A percentile compares a stretch with the other conserved stretches of the same genome.
Conservation (phyloP, 108 stramenopile genomes). For the Nitzschia palea region DNA sequence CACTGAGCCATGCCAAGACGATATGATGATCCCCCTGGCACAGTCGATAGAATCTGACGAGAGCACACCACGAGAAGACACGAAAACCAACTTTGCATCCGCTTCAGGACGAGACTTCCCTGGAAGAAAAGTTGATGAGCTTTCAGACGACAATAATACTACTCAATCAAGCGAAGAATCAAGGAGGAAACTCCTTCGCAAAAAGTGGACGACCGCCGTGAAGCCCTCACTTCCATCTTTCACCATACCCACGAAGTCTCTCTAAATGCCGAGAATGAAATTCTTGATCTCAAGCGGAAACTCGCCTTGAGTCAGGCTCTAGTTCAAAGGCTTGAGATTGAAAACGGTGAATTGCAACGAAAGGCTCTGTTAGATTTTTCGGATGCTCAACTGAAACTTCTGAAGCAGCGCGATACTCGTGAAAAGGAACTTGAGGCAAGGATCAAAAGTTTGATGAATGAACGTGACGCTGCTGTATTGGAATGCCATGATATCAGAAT, state of each 20-base stretch:
- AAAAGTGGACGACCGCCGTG: conserved; percentile 17
- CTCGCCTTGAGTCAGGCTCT: conserved; percentile 25
- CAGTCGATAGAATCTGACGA: not conserved
- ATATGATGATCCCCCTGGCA: not conserved
- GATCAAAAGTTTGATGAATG: conserved; percentile 4
- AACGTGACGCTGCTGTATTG: conserved; percentile 11
- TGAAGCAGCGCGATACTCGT: not conserved
- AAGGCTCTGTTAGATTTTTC: not conserved
- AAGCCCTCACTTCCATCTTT: conserved; percentile 4
- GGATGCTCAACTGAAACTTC: not conserved
- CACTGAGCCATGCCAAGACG: not conserved
- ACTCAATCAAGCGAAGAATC: conserved; percentile 15
- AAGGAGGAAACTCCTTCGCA: conserved; percentile 1
- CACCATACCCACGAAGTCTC: conserved; percentile 1
- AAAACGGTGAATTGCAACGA: conserved; percentile 3
- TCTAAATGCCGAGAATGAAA: not conserved
- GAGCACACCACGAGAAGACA: not conserved
- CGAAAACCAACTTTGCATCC: no score
- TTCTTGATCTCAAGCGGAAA: conserved; percentile 18
- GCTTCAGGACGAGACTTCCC: no score
- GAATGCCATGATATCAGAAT: conserved; percentile 20
- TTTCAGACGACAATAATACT: conserved; percentile 10
- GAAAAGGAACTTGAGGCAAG: conserved; percentile 4
- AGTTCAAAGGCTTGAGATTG: conserved; percentile 15
- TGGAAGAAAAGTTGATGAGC: no score